These are phyloP conservation scores for Brasilioporus rufonigricans DNA, from an alignment of 768 basidiomycete species.

Conservation along the genomic window DNA sequence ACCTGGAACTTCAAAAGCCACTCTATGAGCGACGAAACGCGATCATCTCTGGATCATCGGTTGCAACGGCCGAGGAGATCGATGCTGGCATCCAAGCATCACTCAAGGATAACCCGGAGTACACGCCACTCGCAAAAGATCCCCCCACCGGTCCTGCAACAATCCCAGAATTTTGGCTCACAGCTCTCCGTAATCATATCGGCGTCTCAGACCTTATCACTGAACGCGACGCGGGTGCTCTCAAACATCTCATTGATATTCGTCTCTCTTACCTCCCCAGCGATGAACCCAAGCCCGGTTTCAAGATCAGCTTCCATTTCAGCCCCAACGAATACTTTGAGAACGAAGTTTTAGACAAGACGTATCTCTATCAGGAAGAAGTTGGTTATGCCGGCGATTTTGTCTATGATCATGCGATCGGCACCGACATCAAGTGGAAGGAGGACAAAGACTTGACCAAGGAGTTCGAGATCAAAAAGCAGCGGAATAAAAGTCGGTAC, in stretches of 20 bases:
- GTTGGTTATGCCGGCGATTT: conserved; percentile 97
- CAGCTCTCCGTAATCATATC: conserved; percentile 88
- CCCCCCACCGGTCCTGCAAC: conserved; percentile 37
- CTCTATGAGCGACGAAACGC: conserved; percentile 82
- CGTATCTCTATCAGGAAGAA: conserved; percentile 89
- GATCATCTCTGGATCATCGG: conserved; percentile 75
- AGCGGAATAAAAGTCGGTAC: conserved; percentile 91
- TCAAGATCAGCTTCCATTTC: conserved; percentile 87
- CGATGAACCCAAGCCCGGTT: conserved; percentile 76
- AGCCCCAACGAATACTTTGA: conserved; percentile 83
- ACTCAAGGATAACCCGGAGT: conserved; percentile 72
- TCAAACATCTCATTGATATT: conserved; percentile 81
- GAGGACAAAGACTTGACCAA: conserved; percentile 97
- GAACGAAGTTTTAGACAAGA: conserved; percentile 83
- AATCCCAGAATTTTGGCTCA: conserved; percentile 98
- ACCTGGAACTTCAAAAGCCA: conserved; percentile 74
- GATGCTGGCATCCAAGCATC: conserved; percentile 73
- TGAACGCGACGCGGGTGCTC: conserved; percentile 84
- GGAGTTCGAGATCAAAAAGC: conserved; percentile 98
- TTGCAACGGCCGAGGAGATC: conserved; percentile 80
- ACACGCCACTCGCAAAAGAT: conserved; percentile 59
- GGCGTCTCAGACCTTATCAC: conserved; percentile 87
- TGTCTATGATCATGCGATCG: conserved; percentile 91
- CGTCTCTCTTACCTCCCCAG: conserved; percentile 71
- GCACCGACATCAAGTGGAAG: conserved; percentile 94